Evolutionary conservation across 495 filamentous ascomycete species (phyloP).

Genomic region (Penicillium steckii): DNA sequence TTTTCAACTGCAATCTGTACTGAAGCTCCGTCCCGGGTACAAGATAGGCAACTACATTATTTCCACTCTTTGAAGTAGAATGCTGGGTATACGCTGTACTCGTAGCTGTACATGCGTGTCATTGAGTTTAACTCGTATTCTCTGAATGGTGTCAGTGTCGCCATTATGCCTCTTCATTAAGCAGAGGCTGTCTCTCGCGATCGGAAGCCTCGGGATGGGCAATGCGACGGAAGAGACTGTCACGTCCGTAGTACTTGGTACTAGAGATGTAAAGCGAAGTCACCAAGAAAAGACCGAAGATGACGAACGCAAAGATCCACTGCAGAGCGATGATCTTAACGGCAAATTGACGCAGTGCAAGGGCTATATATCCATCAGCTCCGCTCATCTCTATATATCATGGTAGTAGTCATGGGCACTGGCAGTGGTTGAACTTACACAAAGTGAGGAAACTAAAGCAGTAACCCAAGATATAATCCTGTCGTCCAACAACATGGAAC

Average conservation of each 20-base stretch:
- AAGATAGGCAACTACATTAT: neutral
- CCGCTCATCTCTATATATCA: neutral
- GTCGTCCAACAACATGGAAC: constrained; percentile 66
- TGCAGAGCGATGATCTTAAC: constrained; percentile 72
- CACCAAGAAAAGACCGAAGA: constrained; percentile 73
- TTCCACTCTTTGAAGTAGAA: neutral
- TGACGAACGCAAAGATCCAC: constrained; percentile 87
- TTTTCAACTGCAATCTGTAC: neutral
- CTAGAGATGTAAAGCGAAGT: constrained; percentile 60
- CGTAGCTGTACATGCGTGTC: neutral
- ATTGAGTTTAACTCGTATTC: neutral
- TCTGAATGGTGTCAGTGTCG: neutral
- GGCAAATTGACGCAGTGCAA: constrained; percentile 74
- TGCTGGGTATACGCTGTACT: neutral
- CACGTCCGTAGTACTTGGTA: constrained; percentile 60
- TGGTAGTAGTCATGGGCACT: too few relatives aligned
- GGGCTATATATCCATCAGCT: constrained; percentile 37
- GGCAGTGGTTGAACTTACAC: constrained; percentile 39
- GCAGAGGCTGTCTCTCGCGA: constrained; percentile 43
- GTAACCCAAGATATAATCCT: constrained; percentile 84
- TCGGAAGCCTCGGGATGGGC: constrained; percentile 35
- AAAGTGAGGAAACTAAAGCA: constrained; percentile 68
- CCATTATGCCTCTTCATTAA: constrained; percentile 26
- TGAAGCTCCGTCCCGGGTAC: neutral
- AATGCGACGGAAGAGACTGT: constrained; percentile 39